Conservation (phyloP, 257 asterid genomes). For the Hygrophila difformis region DNA sequence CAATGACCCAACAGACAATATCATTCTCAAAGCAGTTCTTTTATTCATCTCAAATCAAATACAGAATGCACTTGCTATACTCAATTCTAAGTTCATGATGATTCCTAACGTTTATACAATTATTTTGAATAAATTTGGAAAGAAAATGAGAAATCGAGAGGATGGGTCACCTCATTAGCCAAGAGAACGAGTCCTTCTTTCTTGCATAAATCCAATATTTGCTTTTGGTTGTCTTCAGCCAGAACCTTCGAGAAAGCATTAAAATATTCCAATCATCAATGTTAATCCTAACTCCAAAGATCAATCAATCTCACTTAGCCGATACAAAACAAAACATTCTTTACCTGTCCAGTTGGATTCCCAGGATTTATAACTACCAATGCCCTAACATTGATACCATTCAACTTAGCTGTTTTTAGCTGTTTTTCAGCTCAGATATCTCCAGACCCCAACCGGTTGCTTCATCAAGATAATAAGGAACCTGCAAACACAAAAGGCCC, state of each 20-base stretch:
- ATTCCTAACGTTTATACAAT: too few species aligned
- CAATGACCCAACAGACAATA: background rate
- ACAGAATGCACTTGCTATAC: too few species aligned
- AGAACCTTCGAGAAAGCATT: constrained; percentile 22
- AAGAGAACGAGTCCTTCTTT: constrained; percentile 90
- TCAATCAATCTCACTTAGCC: background rate
- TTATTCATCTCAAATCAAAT: too few species aligned
- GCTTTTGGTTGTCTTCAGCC: constrained; percentile 49
- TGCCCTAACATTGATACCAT: constrained; percentile 69
- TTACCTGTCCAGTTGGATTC: constrained; percentile 98
- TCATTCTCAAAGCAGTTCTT: too few species aligned
- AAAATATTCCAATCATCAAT: background rate
- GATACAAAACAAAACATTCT: background rate
- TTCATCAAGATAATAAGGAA: constrained; percentile 94
- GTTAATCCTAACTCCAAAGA: background rate
- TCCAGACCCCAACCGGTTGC: constrained; percentile 96
- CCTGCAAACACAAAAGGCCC: constrained; percentile 33
- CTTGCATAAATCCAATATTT: constrained; percentile 93
- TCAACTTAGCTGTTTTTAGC: constrained; percentile 68
- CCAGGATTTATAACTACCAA: constrained; percentile 98
- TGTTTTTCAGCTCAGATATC: constrained; percentile 73
- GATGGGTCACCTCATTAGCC: constrained; percentile 79
- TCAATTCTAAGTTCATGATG: too few species aligned
- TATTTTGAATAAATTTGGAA: too few species aligned
- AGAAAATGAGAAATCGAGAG: background rate